Evolutionary conservation across 2,329 filamentous ascomycete species (phyloP).

Genomic region (Pezicula rhizophila): DNA sequence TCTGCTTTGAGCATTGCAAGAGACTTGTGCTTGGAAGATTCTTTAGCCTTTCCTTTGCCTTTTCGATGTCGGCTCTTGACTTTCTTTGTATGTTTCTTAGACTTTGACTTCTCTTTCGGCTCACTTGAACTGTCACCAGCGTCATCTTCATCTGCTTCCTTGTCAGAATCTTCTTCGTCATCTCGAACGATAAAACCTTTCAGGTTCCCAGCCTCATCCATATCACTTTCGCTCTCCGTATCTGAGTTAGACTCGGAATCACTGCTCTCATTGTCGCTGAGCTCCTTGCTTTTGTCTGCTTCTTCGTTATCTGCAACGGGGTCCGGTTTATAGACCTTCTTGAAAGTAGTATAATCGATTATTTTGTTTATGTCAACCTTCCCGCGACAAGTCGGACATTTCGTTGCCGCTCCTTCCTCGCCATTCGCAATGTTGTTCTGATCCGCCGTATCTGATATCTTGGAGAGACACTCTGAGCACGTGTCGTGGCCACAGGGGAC

Average conservation of each 20-base stretch:
- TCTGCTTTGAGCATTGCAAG: slow-evolving; percentile 63
- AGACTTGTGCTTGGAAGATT: slow-evolving; percentile 34
- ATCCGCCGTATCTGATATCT: slow-evolving; percentile 55
- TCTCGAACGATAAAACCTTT: slow-evolving; percentile 50
- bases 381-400: slow-evolving; percentile 73
- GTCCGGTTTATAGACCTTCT: slow-evolving; percentile 62
- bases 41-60: slow-evolving; percentile 29
- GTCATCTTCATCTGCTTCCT: slow-evolving; percentile 28
- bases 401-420: slow-evolving; percentile 38
- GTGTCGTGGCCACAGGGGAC: slow-evolving; percentile 78
- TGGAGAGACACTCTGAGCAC: slow-evolving; percentile 70
- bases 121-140: slow-evolving; percentile 20
- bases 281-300: slow-evolving; percentile 7
- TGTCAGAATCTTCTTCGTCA: slow-evolving; percentile 25
- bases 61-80: slow-evolving; percentile 17
- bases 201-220: slow-evolving; percentile 36
- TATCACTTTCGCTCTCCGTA: slow-evolving; percentile 33
- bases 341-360: slow-evolving; percentile 70
- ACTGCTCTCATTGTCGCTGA: slow-evolving; percentile 20
- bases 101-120: slow-evolving; percentile 32
- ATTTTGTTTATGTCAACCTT: slow-evolving; percentile 60
- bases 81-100: slow-evolving; percentile 37
- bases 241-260: slow-evolving; percentile 31
- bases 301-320: slow-evolving; percentile 18
- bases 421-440: slow-evolving; percentile 51